Evolutionary conservation across 768 basidiomycete species (phyloP).

Genomic region (Chalciporus sphaerocephalus): DNA sequence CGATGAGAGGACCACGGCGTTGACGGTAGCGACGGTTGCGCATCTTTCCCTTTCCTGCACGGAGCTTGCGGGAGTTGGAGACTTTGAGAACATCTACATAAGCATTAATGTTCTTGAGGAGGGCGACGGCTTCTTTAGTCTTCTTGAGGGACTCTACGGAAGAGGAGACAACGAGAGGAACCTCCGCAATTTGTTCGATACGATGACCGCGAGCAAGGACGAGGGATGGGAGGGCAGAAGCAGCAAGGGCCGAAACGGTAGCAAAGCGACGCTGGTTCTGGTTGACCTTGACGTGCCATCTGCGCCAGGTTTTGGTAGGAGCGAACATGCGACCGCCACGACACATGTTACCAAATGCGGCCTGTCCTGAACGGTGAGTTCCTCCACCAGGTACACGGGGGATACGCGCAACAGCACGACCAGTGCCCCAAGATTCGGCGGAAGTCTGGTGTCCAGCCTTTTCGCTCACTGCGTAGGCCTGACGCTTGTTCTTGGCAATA

Average conservation of each 20-base stretch:
- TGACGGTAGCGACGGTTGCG: constrained; percentile 96
- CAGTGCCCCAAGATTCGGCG: constrained; percentile 99
- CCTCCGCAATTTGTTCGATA: constrained; percentile 95
- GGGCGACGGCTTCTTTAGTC: constrained; percentile 94
- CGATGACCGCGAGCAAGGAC: constrained; percentile 99
- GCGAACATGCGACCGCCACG: constrained; percentile 99
- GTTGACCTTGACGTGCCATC: constrained; percentile 99
- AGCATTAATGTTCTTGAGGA: constrained; percentile 86
- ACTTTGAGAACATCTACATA: constrained; percentile 95
- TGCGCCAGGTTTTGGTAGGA: constrained; percentile 98
- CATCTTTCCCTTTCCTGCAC: constrained; percentile 96
- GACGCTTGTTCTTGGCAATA: constrained; percentile 96
- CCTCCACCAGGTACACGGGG: constrained; percentile 99
- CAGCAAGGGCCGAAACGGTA: constrained; percentile 94
- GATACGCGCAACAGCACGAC: constrained; percentile 99
- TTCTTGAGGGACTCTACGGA: constrained; percentile 84
- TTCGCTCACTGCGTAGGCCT: constrained; percentile 93
- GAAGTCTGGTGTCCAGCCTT: constrained; percentile 99
- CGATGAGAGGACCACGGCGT: constrained; percentile 93
- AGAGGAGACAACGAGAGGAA: constrained; percentile 85
- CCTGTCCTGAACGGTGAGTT: constrained; percentile 98
- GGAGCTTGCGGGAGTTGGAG: constrained; percentile 93
- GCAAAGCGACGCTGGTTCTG: constrained; percentile 99
- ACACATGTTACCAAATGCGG: constrained; percentile 99
- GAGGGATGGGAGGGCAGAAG: constrained; percentile 91